Evolutionary conservation across 345 rosid genomes (phyloP).

Genomic region (Citrus inodora): DNA sequence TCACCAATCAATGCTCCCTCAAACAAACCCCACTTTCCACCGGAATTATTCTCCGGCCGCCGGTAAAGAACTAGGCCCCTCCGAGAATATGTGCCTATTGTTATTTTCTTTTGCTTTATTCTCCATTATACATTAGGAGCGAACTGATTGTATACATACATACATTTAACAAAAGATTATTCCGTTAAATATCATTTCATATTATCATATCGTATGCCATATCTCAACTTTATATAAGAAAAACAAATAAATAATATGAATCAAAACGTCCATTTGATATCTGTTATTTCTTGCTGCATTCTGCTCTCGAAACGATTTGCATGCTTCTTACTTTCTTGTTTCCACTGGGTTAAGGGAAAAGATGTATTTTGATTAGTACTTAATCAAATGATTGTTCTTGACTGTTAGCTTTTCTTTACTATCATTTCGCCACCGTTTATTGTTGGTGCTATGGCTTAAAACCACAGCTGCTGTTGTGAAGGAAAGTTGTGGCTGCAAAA

Average conservation of each 20-base stretch:
- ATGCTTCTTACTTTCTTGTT: neutral
- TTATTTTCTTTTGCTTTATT: constrained; percentile 10
- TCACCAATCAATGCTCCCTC: neutral
- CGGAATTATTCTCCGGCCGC: neutral
- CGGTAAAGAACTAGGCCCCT: neutral
- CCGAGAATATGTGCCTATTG: neutral
- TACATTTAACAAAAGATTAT: neutral
- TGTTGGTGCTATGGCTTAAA: too few relatives aligned
- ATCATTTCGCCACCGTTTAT: neutral
- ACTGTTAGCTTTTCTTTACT: neutral
- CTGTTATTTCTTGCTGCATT: neutral
- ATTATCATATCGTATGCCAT: too few relatives aligned
- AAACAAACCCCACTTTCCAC: neutral
- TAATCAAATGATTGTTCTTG: neutral
- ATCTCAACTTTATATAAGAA: too few relatives aligned
- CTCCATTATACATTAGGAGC: constrained; percentile 5
- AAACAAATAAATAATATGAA: too few relatives aligned
- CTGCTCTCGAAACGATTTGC: neutral
- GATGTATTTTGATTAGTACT: neutral
- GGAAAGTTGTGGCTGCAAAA: neutral
- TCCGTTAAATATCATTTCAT: neutral
- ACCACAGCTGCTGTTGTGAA: too few relatives aligned
- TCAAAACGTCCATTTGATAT: too few relatives aligned
- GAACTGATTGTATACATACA: neutral
- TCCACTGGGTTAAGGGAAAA: neutral